phyloP scores from a whole-genome alignment of 768 basidiomycete genomes.

The Leccinum ochraceum region DNA sequence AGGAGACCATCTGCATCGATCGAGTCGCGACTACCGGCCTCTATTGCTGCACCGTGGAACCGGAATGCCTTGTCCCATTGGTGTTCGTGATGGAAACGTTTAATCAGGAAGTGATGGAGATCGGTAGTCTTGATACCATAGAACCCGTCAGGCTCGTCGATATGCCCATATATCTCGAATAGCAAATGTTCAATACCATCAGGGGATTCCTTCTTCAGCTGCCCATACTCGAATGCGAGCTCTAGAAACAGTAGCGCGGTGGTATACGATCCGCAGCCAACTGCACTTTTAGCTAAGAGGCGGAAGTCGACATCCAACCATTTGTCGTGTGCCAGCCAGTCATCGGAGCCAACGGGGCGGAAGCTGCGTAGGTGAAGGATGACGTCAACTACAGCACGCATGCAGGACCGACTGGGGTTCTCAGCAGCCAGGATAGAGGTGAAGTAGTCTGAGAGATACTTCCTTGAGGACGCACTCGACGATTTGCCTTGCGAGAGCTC shows the following conservation, averaged over 20 bases:
- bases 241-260: constrained; percentile 91
- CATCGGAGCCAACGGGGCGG: constrained; percentile 36
- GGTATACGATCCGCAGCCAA: constrained; percentile 80
- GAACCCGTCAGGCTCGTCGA: constrained; percentile 98
- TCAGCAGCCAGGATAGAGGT: constrained; percentile 29
- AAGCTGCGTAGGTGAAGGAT: constrained; percentile 82
- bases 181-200: constrained; percentile 63
- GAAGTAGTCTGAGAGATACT: constrained; percentile 26
- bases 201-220: constrained; percentile 29
- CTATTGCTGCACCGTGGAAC: constrained; percentile 84
- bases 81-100: constrained; percentile 88
- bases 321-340: constrained; percentile 58
- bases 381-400: constrained; percentile 64
- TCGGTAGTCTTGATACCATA: constrained; percentile 87
- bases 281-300: constrained; percentile 71
- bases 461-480: constrained; percentile 9
- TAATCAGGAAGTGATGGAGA: constrained; percentile 76
- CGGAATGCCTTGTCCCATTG: constrained; percentile 92
- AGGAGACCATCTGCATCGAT: constrained; percentile 64
- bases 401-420: constrained; percentile 44
- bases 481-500: constrained; percentile 18
- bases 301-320: constrained; percentile 83
- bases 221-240: constrained; percentile 57
- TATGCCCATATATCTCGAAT: constrained; percentile 91
- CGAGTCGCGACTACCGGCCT: constrained; percentile 50